Percentiles rank a stretch among this genome's conserved stretches.
Evolutionary conservation across 805 yeast genomes (phyloP).

Genomic region (Teunomyces tritomae): DNA sequence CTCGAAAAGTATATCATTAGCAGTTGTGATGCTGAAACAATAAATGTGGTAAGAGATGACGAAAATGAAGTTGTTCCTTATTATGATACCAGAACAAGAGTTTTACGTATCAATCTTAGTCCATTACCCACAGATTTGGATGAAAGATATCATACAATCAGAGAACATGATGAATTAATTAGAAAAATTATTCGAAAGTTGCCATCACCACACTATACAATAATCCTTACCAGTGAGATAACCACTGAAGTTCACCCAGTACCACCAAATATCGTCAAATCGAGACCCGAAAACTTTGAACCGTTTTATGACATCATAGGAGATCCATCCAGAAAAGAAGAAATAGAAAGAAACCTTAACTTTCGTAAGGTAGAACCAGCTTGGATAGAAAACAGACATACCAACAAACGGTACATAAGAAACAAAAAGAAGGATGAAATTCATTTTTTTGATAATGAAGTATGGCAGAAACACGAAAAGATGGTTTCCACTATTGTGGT

Average conservation of each 20-base stretch:
- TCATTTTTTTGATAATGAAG: slow-evolving; percentile 41
- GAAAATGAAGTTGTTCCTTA: slow-evolving; percentile 53
- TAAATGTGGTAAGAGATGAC: slow-evolving; percentile 34
- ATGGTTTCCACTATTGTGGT: slow-evolving; percentile 39
- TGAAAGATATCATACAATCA: slow-evolving; percentile 27
- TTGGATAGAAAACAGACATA: slow-evolving; percentile 24
- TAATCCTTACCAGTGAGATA: slow-evolving; percentile 49
- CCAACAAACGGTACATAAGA: slow-evolving; percentile 28
- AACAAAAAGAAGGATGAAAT: slow-evolving; percentile 34
- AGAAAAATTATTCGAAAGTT: slow-evolving; percentile 58
- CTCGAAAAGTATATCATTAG: slow-evolving; percentile 41
- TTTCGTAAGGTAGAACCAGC: slow-evolving; percentile 26
- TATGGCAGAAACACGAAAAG: slow-evolving; percentile 51
- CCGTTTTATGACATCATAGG: slow-evolving; percentile 58
- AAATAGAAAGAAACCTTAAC: slow-evolving; percentile 54
- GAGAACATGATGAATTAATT: slow-evolving; percentile 45
- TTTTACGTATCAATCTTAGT: slow-evolving; percentile 58
- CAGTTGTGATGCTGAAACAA: slow-evolving; percentile 52
- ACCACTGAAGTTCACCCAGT: slow-evolving; percentile 27
- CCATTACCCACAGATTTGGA: slow-evolving; percentile 33
- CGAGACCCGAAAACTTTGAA: slow-evolving; percentile 32
- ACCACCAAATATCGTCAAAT: slow-evolving; percentile 26
- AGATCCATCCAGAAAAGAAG: slow-evolving; percentile 48
- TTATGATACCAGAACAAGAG: slow-evolving; percentile 60
- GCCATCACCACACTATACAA: slow-evolving; percentile 70